Base-by-base conservation (phyloP, 2,329 filamentous ascomycete genomes). In the Didymella arachidicola region DNA sequence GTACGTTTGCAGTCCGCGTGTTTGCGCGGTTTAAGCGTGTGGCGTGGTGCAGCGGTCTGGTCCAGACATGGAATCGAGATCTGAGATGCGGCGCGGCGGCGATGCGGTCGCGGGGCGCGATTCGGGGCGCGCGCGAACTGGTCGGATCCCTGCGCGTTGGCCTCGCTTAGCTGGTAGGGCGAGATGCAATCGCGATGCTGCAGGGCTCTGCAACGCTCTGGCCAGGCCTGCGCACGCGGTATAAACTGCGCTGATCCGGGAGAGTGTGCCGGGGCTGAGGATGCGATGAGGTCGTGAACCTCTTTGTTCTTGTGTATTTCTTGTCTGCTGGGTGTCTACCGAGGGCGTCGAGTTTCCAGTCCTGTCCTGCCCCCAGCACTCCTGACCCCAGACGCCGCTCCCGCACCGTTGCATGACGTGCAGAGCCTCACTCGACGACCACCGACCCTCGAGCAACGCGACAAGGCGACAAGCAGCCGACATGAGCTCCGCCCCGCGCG, bases 401-500 rank as follows among this genome's bases (percentile, higher is more conserved):
- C 32, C 32, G 32, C 32, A 18, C 32, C 16, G 32, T n/a, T 36
- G 32, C 30, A 18, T 39, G 36, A 39, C 36, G 36, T 19, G 19
- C 36, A 10, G 32, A 22, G 22, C 22, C 22, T 22, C 22, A 3
- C 3, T 22, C 22, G 2, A 2, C 22, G 22, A 22, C 1, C 22
- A 22, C n/a, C n/a, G n/a, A n/a, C 3, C 22, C 22, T 22, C 22
- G 22, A 22, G 22, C 22, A 3, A 22, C 22, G 3, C 22, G 22
- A 5, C 27, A 29, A 29, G 27, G 3, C 7, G 11, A n/a, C n/a
- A n/a, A 29, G 7, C 27, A 11, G 7, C 32, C 18, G 43, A 29
- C 11, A 41, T 51, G 32, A 42, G 29, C 46, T 55, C 59, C 1
- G 53, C 69, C 2, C 66, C 73, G 29, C 74, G 72, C 59, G 76